Conservation (phyloP, 1,139 yeast genomes). For the Scheffersomyces illinoinensis region DNA sequence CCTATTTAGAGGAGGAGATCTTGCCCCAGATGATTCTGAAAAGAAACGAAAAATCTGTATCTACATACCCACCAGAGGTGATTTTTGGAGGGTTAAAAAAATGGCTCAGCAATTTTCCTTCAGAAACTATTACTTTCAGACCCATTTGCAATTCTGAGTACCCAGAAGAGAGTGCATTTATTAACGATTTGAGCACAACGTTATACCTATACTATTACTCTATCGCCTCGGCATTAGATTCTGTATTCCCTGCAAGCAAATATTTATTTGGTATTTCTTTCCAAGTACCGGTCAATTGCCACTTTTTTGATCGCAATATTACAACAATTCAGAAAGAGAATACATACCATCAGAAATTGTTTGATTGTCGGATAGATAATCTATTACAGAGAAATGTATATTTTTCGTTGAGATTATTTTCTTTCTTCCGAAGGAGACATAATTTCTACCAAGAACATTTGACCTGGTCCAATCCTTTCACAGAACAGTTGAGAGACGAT, state of each 20-base stretch:
- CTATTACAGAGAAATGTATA: constrained; percentile 26
- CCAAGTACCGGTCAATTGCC: constrained; percentile 17
- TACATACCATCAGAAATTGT: constrained; percentile 6
- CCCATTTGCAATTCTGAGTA: constrained; percentile 6
- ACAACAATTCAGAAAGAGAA: constrained; percentile 14
- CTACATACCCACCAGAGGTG: constrained; percentile 20
- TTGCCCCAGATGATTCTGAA: constrained; percentile 13
- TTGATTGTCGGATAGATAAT: constrained; percentile 12
- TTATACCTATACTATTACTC: constrained; percentile 27
- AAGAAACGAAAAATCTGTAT: constrained; percentile 16
- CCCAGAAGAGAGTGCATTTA: constrained; percentile 15
- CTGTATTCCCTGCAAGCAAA: constrained; percentile 25
- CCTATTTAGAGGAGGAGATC: constrained; percentile 10
- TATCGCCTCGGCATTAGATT: constrained; percentile 25
- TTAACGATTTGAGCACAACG: constrained; percentile 21
- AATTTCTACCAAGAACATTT: constrained; percentile 19
- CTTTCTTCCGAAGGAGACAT: constrained; percentile 26
- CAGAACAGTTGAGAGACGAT: constrained; percentile 6
- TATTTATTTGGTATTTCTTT: constrained; percentile 26
- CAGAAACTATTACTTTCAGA: constrained; percentile 19
- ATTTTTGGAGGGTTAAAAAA: constrained; percentile 21
- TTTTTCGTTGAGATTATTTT: constrained; percentile 26
- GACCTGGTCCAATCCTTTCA: constrained; percentile 18
- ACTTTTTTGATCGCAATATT: constrained; percentile 12
- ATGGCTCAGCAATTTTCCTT: constrained; percentile 25